phyloP scores from a whole-genome alignment of 2,329 filamentous ascomycete species.

The Aureobasidium sp. region DNA sequence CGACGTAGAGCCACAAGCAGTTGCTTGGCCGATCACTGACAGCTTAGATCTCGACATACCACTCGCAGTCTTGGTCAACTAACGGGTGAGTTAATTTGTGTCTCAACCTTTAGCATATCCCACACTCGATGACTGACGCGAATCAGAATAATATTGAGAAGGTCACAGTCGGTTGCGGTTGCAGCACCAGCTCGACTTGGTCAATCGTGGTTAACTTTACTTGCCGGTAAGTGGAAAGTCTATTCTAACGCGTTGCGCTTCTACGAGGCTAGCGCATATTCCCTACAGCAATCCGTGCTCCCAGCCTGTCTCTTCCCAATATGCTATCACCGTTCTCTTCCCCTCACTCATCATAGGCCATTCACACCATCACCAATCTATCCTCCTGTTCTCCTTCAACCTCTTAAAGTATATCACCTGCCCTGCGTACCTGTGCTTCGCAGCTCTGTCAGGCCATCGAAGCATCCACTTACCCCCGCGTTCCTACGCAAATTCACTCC shows the following conservation, averaged over 20 bases:
- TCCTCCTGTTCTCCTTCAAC: neutral
- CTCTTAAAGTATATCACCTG: neutral
- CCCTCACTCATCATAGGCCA: slow-evolving; percentile 15
- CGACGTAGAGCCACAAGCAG: neutral
- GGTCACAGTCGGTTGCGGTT: slow-evolving; percentile 10
- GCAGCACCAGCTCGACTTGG: neutral
- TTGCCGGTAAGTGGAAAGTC: slow-evolving; percentile 15
- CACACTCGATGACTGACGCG: neutral
- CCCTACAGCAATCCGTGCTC: slow-evolving; percentile 12
- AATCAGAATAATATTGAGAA: slow-evolving; percentile 9
- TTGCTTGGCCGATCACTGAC: neutral
- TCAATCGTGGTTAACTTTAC: slow-evolving; percentile 3
- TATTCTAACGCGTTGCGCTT: slow-evolving; percentile 7
- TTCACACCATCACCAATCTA: neutral
- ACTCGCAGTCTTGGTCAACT: neutral
- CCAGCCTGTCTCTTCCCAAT: slow-evolving; percentile 6
- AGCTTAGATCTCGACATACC: neutral
- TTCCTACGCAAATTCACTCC: neutral
- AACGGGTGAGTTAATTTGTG: slow-evolving; percentile 2
- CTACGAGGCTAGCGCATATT: slow-evolving; percentile 12
- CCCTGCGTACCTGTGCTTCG: neutral
- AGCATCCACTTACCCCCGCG: neutral
- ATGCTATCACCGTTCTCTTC: slow-evolving; percentile 16
- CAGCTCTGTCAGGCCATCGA: neutral
- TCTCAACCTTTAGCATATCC: neutral